Percentiles rank a stretch among this genome's conserved stretches.
phyloP scores from a whole-genome alignment of 495 filamentous ascomycete species.

The Rhypophila decipiens region DNA sequence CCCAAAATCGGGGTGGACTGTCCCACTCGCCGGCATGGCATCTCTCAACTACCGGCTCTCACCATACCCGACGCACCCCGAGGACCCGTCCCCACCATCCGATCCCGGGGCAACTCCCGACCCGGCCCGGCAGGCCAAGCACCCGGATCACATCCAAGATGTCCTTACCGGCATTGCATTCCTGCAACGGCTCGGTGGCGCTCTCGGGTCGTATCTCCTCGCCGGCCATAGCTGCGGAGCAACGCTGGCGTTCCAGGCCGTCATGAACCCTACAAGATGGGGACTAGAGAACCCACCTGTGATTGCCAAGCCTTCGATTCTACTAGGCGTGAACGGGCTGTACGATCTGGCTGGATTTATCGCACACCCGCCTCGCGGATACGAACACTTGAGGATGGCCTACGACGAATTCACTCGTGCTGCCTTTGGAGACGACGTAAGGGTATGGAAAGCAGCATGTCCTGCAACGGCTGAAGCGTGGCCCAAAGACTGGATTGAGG shows the following conservation, averaged over 20 bases:
- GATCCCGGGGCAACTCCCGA: constrained; percentile 3
- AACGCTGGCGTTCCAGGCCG: constrained; percentile 63
- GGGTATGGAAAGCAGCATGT: constrained; percentile 47
- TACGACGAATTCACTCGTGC: constrained; percentile 55
- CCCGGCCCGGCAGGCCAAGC: constrained; percentile 38
- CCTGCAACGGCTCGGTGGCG: constrained; percentile 44
- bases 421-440: constrained; percentile 56
- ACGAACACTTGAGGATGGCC: constrained; percentile 40
- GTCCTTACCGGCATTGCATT: constrained; percentile 55
- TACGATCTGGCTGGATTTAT: constrained; percentile 56
- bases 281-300: background rate
- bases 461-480: constrained; percentile 29
- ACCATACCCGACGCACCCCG: constrained; percentile 57
- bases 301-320: constrained; percentile 13
- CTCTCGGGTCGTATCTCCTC: constrained; percentile 49
- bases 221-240: constrained; percentile 74
- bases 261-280: constrained; percentile 39
- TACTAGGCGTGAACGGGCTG: constrained; percentile 51
- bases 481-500: constrained; percentile 20
- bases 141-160: constrained; percentile 72
- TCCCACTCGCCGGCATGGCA: constrained; percentile 58
- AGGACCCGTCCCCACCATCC: constrained; percentile 30
- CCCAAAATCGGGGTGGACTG: no score
- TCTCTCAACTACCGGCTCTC: constrained; percentile 78
- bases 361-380: constrained; percentile 6